A percentile compares a stretch with the other conserved stretches of the same genome.
Evolutionary conservation across 2,329 filamentous ascomycete genomes (phyloP).

Genomic region (Ophiocordyceps camponoti-leonardi): DNA sequence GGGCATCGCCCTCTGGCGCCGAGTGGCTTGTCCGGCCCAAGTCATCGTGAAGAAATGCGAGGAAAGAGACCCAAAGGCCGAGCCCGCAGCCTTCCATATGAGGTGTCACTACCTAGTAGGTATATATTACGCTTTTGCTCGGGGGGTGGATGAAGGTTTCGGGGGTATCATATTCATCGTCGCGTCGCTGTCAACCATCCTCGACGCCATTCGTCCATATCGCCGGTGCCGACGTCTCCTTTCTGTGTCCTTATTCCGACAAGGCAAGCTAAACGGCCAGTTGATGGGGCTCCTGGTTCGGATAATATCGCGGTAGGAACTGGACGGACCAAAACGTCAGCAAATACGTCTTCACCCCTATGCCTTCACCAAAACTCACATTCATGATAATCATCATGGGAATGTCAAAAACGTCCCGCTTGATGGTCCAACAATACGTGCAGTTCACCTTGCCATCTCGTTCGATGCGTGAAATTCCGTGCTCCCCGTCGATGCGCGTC

Average conservation of each 20-base stretch:
- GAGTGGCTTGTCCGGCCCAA: conserved; percentile 20
- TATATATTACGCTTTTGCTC: background rate
- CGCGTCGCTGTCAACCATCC: background rate
- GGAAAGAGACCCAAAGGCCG: background rate
- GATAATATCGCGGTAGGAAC: conserved; percentile 44
- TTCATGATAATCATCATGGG: conserved; percentile 98
- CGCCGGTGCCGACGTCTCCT: background rate
- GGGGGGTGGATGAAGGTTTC: background rate
- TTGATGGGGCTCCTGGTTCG: conserved; percentile 37
- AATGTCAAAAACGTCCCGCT: conserved; percentile 93
- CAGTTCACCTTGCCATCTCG: conserved; percentile 86
- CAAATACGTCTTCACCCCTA: background rate
- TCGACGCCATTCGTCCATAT: background rate
- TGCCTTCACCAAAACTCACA: conserved; percentile 37
- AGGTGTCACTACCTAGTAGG: background rate
- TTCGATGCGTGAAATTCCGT: conserved; percentile 67
- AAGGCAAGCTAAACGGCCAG: conserved; percentile 29
- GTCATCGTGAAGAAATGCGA: background rate
- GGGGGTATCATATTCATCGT: conserved; percentile 1
- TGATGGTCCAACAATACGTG: conserved; percentile 93
- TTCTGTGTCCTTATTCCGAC: background rate
- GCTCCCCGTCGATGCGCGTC: conserved; percentile 49
- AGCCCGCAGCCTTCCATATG: background rate
- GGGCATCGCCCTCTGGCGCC: conserved; percentile 13
- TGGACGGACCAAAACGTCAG: conserved; percentile 12